phyloP scores from a whole-genome alignment of 2,329 filamentous ascomycete species.

The Botrytis sinoallii region DNA sequence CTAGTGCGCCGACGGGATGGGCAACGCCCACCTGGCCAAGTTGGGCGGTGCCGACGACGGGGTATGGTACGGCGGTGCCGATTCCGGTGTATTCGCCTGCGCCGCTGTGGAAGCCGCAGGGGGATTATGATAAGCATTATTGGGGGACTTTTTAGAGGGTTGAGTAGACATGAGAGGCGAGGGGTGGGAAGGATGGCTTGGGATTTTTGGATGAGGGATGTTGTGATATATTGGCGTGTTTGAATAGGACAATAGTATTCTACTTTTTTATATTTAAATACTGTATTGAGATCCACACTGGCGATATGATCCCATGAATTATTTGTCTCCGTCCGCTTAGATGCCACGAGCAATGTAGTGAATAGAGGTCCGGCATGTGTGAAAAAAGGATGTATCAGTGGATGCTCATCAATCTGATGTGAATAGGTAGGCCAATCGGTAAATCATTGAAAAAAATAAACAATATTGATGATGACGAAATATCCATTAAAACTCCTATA shows the following conservation, averaged over 20 bases:
- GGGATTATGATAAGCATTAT: conserved; percentile 18
- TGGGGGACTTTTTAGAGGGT: conserved; percentile 14
- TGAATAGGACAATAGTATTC: background rate
- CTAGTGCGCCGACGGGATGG: conserved; percentile 34
- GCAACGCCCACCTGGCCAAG: conserved; percentile 25
- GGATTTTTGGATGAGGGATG: background rate
- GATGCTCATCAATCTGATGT: background rate
- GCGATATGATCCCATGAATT: background rate
- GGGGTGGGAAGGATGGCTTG: background rate
- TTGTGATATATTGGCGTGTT: background rate
- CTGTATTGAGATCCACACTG: background rate
- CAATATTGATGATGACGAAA: background rate
- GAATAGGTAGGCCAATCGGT: background rate
- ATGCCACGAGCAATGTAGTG: background rate
- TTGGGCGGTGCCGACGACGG: conserved; percentile 2
- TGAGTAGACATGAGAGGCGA: background rate
- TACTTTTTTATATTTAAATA: background rate
- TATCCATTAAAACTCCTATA: conserved; percentile 14
- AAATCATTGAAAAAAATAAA: background rate
- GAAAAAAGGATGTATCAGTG: background rate
- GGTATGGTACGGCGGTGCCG: conserved; percentile 23
- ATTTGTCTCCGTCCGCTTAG: background rate
- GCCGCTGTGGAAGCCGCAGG: conserved; percentile 34
- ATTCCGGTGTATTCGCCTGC: conserved; percentile 37
- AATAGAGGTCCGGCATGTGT: background rate